A percentile compares a stretch with the other conserved stretches of the same genome.
These are phyloP conservation scores for Vaucheria bursata DNA, from an alignment of 352 stramenopile genomes.

Conservation along the genomic window DNA sequence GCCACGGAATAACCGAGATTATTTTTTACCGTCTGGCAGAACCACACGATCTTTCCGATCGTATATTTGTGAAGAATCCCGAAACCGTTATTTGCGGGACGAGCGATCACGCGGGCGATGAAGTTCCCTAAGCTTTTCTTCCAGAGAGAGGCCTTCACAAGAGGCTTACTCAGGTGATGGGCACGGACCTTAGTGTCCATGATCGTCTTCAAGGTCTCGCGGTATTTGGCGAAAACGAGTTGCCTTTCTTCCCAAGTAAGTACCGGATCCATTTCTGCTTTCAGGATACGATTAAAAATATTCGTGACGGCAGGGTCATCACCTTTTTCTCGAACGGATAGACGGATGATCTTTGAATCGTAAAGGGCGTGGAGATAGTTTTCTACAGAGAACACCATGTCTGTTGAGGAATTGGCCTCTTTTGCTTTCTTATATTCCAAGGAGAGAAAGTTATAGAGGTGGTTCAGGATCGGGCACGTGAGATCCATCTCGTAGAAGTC, in stretches of 20 bases:
- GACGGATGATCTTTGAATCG: too few relatives aligned
- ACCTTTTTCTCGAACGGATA: too few relatives aligned
- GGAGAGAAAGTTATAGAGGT: not conserved
- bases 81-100: not conserved
- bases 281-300: not conserved
- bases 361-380: not conserved
- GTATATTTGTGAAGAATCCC: not conserved
- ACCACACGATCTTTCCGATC: not conserved
- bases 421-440: not conserved
- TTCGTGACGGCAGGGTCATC: not conserved
- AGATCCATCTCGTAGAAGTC: constrained; percentile 2
- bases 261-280: not conserved
- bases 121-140: too few relatives aligned
- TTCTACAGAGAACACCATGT: not conserved
- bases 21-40: not conserved
- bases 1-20: not conserved
- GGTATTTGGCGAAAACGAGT: not conserved
- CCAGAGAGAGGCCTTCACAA: too few relatives aligned
- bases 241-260: not conserved
- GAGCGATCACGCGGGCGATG: not conserved
- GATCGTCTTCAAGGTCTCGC: not conserved
- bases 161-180: not conserved
- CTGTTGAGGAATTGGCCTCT: not conserved
- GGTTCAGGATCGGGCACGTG: not conserved
- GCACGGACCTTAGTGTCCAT: not conserved